Evolutionary conservation across 2,329 filamentous ascomycete genomes (phyloP).

Genomic region (Fusarium irregulare): DNA sequence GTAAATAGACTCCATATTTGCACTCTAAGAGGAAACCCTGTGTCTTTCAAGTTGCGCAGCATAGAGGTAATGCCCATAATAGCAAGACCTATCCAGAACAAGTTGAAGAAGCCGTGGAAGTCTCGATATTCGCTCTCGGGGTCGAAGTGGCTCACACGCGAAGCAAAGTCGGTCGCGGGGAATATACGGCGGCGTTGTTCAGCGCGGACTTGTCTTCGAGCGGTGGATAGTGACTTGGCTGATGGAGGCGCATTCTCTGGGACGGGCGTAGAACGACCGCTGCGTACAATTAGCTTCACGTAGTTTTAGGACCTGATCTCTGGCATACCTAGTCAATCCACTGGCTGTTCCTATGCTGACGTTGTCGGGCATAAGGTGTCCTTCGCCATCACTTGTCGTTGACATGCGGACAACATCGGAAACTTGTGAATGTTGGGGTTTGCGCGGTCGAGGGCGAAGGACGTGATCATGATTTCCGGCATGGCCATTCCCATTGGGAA

Average conservation of each 20-base stretch:
- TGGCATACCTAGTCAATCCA: constrained; percentile 58
- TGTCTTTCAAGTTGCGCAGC: constrained; percentile 93
- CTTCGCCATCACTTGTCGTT: constrained; percentile 51
- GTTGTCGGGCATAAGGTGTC: constrained; percentile 52
- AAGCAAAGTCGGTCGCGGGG: constrained; percentile 90
- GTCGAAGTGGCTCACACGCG: constrained; percentile 95
- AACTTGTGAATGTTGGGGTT: constrained; percentile 62
- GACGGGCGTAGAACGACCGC: constrained; percentile 85
- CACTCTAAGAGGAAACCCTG: constrained; percentile 84
- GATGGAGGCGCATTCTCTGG: constrained; percentile 94
- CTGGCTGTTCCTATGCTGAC: constrained; percentile 49
- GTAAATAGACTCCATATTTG: constrained; percentile 91
- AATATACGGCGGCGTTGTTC: constrained; percentile 87
- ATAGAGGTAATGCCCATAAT: constrained; percentile 98
- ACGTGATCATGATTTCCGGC: constrained; percentile 54
- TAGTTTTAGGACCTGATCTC: neutral
- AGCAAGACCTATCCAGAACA: constrained; percentile 96
- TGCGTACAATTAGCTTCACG: constrained; percentile 51
- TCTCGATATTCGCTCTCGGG: constrained; percentile 91
- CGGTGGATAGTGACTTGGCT: constrained; percentile 84
- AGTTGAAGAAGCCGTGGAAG: constrained; percentile 96
- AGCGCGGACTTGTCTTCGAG: constrained; percentile 83
- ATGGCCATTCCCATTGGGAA: constrained; percentile 46
- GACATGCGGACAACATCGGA: constrained; percentile 55
- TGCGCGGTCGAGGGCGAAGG: constrained; percentile 62